Conservation (phyloP, 495 filamentous ascomycete genomes). For the Ramalina peruviana region DNA sequence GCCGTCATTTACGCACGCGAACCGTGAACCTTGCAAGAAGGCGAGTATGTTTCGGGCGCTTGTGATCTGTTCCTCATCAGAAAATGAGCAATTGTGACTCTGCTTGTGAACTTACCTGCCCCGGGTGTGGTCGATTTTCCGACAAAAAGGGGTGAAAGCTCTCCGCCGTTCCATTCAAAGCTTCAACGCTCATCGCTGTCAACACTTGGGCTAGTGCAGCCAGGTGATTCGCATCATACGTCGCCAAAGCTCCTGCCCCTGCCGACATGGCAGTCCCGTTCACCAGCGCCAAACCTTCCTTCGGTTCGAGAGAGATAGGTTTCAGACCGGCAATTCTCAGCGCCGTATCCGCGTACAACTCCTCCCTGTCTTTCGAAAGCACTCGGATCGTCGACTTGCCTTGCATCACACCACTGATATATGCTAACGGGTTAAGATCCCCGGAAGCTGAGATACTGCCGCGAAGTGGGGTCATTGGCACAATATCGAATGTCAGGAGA, state of each 20-base stretch:
- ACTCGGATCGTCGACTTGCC: too few species aligned
- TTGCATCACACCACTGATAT: too few species aligned
- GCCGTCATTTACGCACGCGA: constrained; percentile 16
- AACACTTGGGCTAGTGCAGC: constrained; percentile 42
- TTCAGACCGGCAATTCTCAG: too few species aligned
- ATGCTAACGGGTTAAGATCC: too few species aligned
- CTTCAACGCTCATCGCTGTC: constrained; percentile 28
- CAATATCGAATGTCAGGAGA: too few species aligned
- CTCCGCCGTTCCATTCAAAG: constrained; percentile 34
- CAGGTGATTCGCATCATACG: constrained; percentile 42
- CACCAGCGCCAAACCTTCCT: constrained; percentile 46
- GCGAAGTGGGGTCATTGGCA: too few species aligned
- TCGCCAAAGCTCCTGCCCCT: constrained; percentile 32
- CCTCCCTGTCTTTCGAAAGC: too few species aligned
- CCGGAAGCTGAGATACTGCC: too few species aligned
- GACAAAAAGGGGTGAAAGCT: constrained; percentile 49
- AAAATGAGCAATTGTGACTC: too few species aligned
- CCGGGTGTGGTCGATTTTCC: constrained; percentile 40
- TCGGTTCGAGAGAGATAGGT: too few species aligned
- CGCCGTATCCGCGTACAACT: too few species aligned
- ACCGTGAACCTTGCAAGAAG: constrained; percentile 30
- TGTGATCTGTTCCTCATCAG: too few species aligned
- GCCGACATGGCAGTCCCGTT: constrained; percentile 47
- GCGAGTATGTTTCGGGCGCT: constrained; percentile 38
- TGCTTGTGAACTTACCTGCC: constrained; percentile 47